These are phyloP conservation scores for Dalbergia oliveri DNA, from an alignment of 306 rosid genomes.

Conservation along the genomic window DNA sequence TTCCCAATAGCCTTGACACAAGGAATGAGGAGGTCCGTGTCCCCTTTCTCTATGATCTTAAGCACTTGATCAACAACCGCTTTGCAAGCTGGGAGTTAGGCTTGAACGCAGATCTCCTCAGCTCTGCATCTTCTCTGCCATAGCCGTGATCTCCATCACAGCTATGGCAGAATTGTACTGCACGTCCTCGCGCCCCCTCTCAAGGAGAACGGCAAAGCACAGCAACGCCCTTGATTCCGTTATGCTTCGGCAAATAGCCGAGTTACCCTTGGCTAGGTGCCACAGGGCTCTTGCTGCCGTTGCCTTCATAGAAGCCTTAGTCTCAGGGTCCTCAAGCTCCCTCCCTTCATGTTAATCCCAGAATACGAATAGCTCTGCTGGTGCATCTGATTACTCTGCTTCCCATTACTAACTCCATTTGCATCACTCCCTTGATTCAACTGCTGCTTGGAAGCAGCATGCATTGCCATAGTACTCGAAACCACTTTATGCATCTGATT, in stretches of 20 bases:
- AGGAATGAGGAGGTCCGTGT: conserved; percentile 70
- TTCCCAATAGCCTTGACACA: conserved; percentile 80
- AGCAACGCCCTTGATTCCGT: conserved; percentile 85
- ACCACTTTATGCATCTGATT: conserved; percentile 71
- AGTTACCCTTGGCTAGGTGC: conserved; percentile 69
- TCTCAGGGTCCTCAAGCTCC: conserved; percentile 73
- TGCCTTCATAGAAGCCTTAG: conserved; percentile 79
- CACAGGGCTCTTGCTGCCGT: conserved; percentile 87
- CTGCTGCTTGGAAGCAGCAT: conserved; percentile 48
- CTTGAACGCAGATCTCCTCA: conserved; percentile 85
- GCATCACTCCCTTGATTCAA: conserved; percentile 25
- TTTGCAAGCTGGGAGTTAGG: conserved; percentile 87
- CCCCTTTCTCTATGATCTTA: conserved; percentile 66
- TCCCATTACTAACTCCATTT: conserved; percentile 43
- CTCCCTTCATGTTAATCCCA: conserved; percentile 62
- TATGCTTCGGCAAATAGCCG: conserved; percentile 72
- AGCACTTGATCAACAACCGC: conserved; percentile 82
- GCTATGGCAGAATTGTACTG: conserved; percentile 80
- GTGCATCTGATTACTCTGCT: conserved; percentile 52
- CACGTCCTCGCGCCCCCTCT: conserved; percentile 73
- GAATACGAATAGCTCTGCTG: conserved; percentile 53
- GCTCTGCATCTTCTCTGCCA: conserved; percentile 79
- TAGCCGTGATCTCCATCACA: conserved; percentile 77
- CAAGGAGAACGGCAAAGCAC: conserved; percentile 81
- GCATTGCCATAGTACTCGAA: conserved; percentile 63